These are phyloP conservation scores for Plantago ovata DNA, from an alignment of 257 asterid genomes.

Conservation along the genomic window DNA sequence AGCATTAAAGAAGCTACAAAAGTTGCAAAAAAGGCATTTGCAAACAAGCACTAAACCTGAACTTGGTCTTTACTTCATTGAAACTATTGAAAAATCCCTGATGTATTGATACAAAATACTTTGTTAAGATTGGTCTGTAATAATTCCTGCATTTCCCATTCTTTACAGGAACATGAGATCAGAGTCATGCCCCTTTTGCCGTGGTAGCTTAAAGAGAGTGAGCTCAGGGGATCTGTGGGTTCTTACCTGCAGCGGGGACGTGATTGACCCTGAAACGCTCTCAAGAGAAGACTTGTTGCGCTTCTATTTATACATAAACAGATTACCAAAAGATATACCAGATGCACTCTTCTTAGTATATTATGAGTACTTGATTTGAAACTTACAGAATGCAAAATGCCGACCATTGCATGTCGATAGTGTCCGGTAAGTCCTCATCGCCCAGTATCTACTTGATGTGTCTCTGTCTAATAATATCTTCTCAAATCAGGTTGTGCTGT, in stretches of 20 bases:
- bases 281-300: constrained; percentile 40
- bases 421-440: no score
- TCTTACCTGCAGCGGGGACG: constrained; percentile 42
- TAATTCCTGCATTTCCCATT: neutral
- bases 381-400: neutral
- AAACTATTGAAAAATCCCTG: no score
- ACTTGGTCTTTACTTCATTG: neutral
- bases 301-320: constrained; percentile 49
- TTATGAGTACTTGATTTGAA: constrained; percentile 49
- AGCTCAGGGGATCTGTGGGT: constrained; percentile 59
- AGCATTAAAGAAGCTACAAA: no score
- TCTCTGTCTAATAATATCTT: no score
- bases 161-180: constrained; percentile 52
- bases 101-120: no score
- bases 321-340: constrained; percentile 54
- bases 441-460: no score
- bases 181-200: constrained; percentile 63
- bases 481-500: no score
- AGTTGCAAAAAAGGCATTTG: no score
- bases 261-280: constrained; percentile 48
- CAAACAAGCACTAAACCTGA: no score
- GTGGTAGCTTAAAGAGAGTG: constrained; percentile 56
- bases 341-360: constrained; percentile 51
- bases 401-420: neutral
- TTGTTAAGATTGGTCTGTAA: neutral